Conservation (phyloP, 768 basidiomycete genomes). For the Zangia roseola region DNA sequence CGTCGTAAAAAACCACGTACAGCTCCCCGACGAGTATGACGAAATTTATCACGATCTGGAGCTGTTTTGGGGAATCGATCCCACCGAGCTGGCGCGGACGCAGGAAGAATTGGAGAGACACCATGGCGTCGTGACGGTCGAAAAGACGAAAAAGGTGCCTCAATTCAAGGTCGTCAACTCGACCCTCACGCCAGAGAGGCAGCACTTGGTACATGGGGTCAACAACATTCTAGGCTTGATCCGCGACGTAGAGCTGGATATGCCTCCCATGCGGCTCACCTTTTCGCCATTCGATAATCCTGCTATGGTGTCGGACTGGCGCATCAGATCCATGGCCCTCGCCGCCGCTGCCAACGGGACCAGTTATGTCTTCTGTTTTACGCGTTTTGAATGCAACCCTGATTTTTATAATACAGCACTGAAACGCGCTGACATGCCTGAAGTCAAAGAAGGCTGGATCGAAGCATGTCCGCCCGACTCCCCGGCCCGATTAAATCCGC, state of each 20-base stretch:
- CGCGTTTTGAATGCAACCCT: neutral
- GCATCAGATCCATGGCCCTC: slow-evolving; percentile 19
- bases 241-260: slow-evolving; percentile 22
- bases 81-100: slow-evolving; percentile 19
- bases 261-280: slow-evolving; percentile 33
- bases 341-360: slow-evolving; percentile 29
- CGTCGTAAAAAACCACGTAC: slow-evolving; percentile 36
- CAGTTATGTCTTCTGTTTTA: slow-evolving; percentile 14
- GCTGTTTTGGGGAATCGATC: slow-evolving; percentile 38
- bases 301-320: slow-evolving; percentile 26
- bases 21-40: slow-evolving; percentile 47
- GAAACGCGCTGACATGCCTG: slow-evolving; percentile 33
- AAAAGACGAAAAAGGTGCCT: slow-evolving; percentile 13
- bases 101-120: slow-evolving; percentile 23
- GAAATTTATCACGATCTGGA: slow-evolving; percentile 40
- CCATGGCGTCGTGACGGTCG: slow-evolving; percentile 19
- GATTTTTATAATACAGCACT: slow-evolving; percentile 21
- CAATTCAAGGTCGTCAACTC: slow-evolving; percentile 16
- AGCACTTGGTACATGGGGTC: neutral
- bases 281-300: slow-evolving; percentile 34
- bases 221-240: slow-evolving; percentile 23
- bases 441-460: slow-evolving; percentile 25
- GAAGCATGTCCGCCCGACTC: slow-evolving; percentile 22
- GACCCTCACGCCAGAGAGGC: slow-evolving; percentile 3
- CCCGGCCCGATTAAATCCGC: slow-evolving; percentile 27